Evolutionary conservation across 176 grass and related monocot genomes (phyloP).

Genomic region (Avena eriantha): DNA sequence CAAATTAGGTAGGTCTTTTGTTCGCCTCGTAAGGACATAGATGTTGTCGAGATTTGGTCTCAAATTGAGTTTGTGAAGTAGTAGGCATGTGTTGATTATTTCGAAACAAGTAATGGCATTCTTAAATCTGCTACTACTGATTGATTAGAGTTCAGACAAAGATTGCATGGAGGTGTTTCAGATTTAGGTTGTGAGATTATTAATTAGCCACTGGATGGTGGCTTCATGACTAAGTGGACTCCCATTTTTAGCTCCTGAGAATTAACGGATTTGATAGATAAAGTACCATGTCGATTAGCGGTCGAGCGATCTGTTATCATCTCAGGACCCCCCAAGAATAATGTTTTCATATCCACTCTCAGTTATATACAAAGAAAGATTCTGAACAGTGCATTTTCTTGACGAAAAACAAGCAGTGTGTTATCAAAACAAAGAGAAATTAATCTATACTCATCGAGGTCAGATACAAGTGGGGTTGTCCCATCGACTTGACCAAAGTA

Average conservation of each 20-base stretch:
- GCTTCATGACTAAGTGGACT: background rate
- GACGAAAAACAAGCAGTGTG: background rate
- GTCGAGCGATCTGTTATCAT: constrained; percentile 7
- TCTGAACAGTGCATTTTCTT: background rate
- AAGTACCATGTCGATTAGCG: background rate
- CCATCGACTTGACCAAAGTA: background rate
- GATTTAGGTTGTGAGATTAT: background rate
- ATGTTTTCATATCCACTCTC: background rate
- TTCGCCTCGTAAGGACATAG: too few relatives aligned
- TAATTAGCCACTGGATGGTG: constrained; percentile 24
- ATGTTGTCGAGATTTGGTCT: too few relatives aligned
- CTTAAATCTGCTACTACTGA: too few relatives aligned
- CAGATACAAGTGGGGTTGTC: background rate
- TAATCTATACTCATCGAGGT: background rate
- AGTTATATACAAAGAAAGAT: background rate
- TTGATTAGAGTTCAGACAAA: constrained; percentile 34
- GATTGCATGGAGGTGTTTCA: constrained; percentile 13
- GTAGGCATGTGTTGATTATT: too few relatives aligned
- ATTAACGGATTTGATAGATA: background rate
- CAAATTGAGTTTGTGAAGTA: too few relatives aligned
- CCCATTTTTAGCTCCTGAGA: constrained; percentile 7
- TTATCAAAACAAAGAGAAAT: background rate
- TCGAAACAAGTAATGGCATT: too few relatives aligned
- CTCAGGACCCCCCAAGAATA: background rate
- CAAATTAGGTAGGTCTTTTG: too few relatives aligned